Evolutionary conservation across 441 rosid genomes (phyloP).

Genomic region (Aquilaria agallochum): DNA sequence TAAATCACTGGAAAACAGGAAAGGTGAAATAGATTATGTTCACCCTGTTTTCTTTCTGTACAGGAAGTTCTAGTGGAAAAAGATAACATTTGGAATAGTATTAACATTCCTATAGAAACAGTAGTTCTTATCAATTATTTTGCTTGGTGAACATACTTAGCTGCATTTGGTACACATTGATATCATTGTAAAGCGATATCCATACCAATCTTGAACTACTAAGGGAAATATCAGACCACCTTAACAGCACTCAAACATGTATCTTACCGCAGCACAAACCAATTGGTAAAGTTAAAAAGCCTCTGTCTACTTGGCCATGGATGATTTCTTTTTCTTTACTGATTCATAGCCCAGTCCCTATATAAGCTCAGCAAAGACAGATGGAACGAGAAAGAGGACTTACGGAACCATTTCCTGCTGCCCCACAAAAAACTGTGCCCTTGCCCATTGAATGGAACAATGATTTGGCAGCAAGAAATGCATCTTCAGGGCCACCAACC

Average conservation of each 20-base stretch:
- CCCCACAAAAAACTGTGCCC: conserved; percentile 78
- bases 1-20: not conserved
- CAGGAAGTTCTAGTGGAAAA: too few relatives aligned
- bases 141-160: too few relatives aligned
- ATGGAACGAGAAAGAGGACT: conserved; percentile 20
- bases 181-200: too few relatives aligned
- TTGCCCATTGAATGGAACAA: conserved; percentile 81
- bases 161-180: too few relatives aligned
- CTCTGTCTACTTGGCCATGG: too few relatives aligned
- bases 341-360: not conserved
- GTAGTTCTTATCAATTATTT: too few relatives aligned
- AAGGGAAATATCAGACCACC: too few relatives aligned
- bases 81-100: too few relatives aligned
- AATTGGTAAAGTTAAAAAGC: too few relatives aligned
- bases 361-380: not conserved
- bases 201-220: too few relatives aligned
- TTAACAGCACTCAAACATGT: too few relatives aligned
- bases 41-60: not conserved
- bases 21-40: not conserved
- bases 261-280: not conserved
- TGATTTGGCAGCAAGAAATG: conserved; percentile 63
- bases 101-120: too few relatives aligned
- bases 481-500: conserved; percentile 89
- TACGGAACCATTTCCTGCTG: conserved; percentile 96
- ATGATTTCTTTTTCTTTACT: not conserved